Evolutionary conservation across 768 basidiomycete genomes (phyloP), one percentile per base, ranked within the genome.

Genomic region (Podaxis rugospora): DNA sequence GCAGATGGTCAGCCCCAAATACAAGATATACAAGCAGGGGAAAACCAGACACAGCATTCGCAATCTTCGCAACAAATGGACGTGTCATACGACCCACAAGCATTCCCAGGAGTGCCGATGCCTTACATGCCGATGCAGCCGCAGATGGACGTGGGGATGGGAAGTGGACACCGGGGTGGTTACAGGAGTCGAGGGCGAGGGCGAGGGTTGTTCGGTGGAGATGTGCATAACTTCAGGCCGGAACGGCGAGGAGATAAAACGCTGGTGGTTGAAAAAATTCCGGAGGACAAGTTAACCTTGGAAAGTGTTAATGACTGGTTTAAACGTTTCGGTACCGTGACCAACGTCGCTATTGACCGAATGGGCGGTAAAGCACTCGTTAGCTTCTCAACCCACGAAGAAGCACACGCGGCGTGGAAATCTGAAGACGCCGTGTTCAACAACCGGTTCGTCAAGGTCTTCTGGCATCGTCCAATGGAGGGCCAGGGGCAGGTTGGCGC

Each of bases 401-500:
- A 95, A 67, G 95, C 95, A 0, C 85, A 89, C 67, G 83, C 84
- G 11, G 95, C 95, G 1, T 94, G 95, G 91, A 92, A 92, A 71
- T 86, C 87, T 25, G 92, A 95, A 72, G 93, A 96, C 64, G 93
- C 95, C n/a, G 89, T 97, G 13, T 97, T 97, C 68, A 86, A 86
- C 10, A 95, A 95, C 66, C 85, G 95, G 53, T 97, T 97, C 71
- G 95, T 97, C 65, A 96, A 95, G 74, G 81, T 97, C 36, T 93
- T 96, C 67, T 97, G 95, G 94, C 93, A 96, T 74, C 82, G 90
- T 61, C 94, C 93, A 5, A 84, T 95, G 86, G 92, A 91, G 57
- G 95, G 95, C 0, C 91, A 95, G 67, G 95, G 95, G 6, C 86
- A 85, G 63, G 80, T 78, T 16, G 95, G 95, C 1, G 77, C 85